These are phyloP conservation scores for Acorus gramineus DNA, from an alignment of 106 monocot species.

Conservation along the genomic window DNA sequence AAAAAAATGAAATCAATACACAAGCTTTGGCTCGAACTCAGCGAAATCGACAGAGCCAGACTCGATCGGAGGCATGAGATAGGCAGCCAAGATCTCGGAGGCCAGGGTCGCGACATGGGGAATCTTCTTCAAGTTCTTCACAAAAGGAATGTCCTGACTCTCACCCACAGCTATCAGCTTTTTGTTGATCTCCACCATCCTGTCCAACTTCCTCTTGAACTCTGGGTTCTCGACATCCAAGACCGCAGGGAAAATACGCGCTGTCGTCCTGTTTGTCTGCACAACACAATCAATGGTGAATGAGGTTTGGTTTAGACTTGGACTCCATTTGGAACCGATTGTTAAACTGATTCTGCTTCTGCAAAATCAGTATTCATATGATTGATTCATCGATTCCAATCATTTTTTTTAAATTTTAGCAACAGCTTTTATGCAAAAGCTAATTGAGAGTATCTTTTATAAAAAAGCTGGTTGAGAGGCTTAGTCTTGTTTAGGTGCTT, in stretches of 20 bases:
- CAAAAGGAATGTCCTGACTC: slow-evolving; percentile 44
- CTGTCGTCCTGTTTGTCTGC: slow-evolving; percentile 90
- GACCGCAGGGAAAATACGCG: slow-evolving; percentile 93
- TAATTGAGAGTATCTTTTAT: too few relatives aligned
- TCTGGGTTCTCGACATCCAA: slow-evolving; percentile 93
- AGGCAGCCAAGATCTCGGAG: slow-evolving; percentile 85
- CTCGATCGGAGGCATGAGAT: slow-evolving; percentile 92
- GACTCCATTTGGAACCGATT: too few relatives aligned
- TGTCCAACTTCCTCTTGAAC: slow-evolving; percentile 95
- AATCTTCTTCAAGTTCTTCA: slow-evolving; percentile 91
- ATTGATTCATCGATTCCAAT: too few relatives aligned
- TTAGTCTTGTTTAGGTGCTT: too few relatives aligned
- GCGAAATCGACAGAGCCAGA: slow-evolving; percentile 96
- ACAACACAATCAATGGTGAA: neutral
- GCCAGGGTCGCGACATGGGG: slow-evolving; percentile 62
- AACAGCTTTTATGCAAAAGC: too few relatives aligned
- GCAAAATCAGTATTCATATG: too few relatives aligned
- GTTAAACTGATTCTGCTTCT: too few relatives aligned
- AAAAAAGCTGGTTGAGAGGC: too few relatives aligned
- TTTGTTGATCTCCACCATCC: slow-evolving; percentile 77
- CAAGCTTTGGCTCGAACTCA: slow-evolving; percentile 74
- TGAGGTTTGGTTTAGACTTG: too few relatives aligned
- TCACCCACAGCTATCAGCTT: slow-evolving; percentile 62
- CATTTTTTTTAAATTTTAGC: too few relatives aligned
- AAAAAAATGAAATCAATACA: slow-evolving; percentile 43